Evolutionary conservation across 331 rosid species (phyloP).

Genomic region (Acacia concinna): DNA sequence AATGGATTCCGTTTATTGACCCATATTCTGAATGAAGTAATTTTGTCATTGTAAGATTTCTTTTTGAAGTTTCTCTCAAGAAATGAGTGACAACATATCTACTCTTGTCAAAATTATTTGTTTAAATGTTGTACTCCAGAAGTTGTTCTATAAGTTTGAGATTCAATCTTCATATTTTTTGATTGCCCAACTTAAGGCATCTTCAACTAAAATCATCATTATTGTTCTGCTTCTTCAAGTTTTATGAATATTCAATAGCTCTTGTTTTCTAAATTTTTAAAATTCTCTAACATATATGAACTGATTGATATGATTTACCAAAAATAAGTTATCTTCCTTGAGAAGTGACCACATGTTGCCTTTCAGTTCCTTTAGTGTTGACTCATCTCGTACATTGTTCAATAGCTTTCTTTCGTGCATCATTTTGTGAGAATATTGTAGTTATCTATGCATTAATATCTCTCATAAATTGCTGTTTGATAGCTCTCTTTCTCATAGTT

Average conservation of each 20-base stretch:
- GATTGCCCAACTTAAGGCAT: not conserved
- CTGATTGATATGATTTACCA: not conserved
- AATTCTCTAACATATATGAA: not conserved
- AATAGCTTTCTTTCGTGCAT: too few species aligned
- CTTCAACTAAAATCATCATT: not conserved
- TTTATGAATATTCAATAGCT: not conserved
- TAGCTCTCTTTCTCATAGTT: slow-evolving; percentile 18
- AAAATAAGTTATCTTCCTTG: not conserved
- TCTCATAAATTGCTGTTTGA: slow-evolving; percentile 19
- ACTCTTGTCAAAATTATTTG: not conserved
- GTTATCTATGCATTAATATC: slow-evolving; percentile 20
- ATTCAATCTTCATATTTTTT: not conserved
- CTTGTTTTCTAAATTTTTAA: not conserved
- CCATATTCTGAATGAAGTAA: not conserved
- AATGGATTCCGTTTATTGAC: not conserved
- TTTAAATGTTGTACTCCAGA: not conserved
- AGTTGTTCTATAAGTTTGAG: not conserved
- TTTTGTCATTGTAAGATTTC: not conserved
- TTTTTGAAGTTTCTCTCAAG: not conserved
- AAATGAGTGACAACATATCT: not conserved
- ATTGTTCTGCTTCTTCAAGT: not conserved
- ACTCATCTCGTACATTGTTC: not conserved
- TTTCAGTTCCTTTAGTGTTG: not conserved
- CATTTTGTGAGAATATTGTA: slow-evolving; percentile 15
- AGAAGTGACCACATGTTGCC: not conserved